A percentile compares a stretch with the other conserved stretches of the same genome.
phyloP scores from a whole-genome alignment of 768 basidiomycete species.

The Mycena capillaripes region DNA sequence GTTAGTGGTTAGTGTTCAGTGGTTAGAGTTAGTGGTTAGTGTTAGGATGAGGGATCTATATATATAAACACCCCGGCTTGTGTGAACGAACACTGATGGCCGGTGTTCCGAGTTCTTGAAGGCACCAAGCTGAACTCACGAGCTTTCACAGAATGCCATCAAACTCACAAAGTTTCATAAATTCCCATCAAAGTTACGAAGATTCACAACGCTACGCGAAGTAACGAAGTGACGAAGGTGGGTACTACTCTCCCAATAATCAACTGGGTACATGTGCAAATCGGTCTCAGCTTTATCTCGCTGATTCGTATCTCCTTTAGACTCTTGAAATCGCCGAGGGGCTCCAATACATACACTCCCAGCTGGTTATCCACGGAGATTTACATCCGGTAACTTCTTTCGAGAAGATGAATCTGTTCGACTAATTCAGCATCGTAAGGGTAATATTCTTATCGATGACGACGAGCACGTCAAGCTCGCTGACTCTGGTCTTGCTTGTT shows the following conservation, averaged over 20 bases:
- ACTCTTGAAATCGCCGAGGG: slow-evolving; percentile 1
- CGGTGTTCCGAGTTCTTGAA: not conserved
- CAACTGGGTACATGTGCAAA: not conserved
- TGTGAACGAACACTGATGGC: not conserved
- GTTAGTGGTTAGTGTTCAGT: no score
- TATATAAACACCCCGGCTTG: not conserved
- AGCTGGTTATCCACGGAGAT: slow-evolving; percentile 1
- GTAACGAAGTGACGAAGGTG: no score
- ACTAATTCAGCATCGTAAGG: not conserved
- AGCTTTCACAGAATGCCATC: not conserved
- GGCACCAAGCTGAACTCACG: not conserved
- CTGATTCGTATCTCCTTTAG: not conserved
- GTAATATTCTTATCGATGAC: slow-evolving; percentile 13
- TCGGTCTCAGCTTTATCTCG: not conserved
- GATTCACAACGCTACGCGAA: no score
- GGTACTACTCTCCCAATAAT: not conserved
- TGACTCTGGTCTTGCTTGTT: not conserved
- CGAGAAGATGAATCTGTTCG: no score
- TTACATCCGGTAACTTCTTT: not conserved
- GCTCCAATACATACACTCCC: not conserved
- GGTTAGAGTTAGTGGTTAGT: not conserved
- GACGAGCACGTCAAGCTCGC: not conserved
- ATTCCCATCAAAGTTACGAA: no score
- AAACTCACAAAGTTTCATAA: no score
- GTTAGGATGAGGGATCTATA: not conserved